Conservation (phyloP, 768 basidiomycete species). For the Lactarius akahatsu region DNA sequence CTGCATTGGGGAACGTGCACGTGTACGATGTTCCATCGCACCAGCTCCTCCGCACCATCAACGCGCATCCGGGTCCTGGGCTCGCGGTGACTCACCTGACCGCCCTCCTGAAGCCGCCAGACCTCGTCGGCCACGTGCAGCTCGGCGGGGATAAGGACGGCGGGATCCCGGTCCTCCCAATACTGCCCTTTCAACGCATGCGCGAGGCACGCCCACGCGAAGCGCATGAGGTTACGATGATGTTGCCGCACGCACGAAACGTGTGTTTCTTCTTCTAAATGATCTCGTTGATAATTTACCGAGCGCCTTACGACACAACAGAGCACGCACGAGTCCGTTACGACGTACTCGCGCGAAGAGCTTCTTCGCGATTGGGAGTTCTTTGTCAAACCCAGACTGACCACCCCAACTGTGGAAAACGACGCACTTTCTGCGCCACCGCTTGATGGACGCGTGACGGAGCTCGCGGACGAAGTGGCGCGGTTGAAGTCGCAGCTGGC, state of each 20-base stretch:
- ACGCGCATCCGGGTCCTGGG: constrained; percentile 61
- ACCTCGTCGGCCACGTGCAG: constrained; percentile 79
- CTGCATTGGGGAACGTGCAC: constrained; percentile 66
- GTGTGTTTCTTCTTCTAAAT: constrained; percentile 36
- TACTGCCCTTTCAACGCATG: constrained; percentile 72
- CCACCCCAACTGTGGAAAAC: constrained; percentile 27
- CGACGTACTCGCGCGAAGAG: constrained; percentile 50
- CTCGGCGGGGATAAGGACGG: constrained; percentile 48
- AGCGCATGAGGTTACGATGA: constrained; percentile 65
- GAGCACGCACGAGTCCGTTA: constrained; percentile 31
- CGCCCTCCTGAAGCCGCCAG: constrained; percentile 82
- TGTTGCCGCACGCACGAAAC: constrained; percentile 50
- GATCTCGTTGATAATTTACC: constrained; percentile 8
- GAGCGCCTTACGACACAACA: constrained; percentile 26
- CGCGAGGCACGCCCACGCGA: constrained; percentile 65
- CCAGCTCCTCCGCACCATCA: constrained; percentile 81
- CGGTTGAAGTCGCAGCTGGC: constrained; percentile 66
- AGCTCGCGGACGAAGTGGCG: constrained; percentile 72
- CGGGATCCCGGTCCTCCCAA: constrained; percentile 60
- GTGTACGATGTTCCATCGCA: constrained; percentile 89
- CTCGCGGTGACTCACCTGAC: constrained; percentile 61
- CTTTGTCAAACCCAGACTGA: constrained; percentile 52
- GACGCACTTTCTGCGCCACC: constrained; percentile 38
- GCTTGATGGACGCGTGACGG: constrained; percentile 56
- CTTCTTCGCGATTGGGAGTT: constrained; percentile 63